A percentile compares a stretch with the other conserved stretches of the same genome.
Conservation (phyloP, 176 grass and related monocot genomes). For the Phragmites australis region DNA sequence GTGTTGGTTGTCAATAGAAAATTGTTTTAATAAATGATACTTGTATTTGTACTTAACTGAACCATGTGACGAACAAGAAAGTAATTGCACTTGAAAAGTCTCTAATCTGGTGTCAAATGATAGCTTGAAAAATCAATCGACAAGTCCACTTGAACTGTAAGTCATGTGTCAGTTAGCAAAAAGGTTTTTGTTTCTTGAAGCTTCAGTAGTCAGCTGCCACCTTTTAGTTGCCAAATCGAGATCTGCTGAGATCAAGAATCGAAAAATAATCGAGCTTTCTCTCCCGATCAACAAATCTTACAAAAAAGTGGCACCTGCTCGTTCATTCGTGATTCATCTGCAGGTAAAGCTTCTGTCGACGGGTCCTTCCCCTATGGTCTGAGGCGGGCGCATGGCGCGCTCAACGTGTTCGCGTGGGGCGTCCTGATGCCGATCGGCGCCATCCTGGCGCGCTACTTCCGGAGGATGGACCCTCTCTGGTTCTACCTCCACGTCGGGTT, state of each 20-base stretch:
- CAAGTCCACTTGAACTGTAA: slow-evolving; percentile 6
- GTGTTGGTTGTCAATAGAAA: slow-evolving; percentile 1
- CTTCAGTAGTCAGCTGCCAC: slow-evolving; percentile 16
- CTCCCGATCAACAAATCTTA: background rate
- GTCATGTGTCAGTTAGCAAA: slow-evolving; percentile 15
- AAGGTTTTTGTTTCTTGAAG: slow-evolving; percentile 36
- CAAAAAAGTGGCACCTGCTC: background rate
- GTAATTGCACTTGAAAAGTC: background rate
- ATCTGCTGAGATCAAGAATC: slow-evolving; percentile 15
- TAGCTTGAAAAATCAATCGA: background rate
- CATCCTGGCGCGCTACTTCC: slow-evolving; percentile 86
- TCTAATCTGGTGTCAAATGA: background rate
- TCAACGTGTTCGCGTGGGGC: slow-evolving; percentile 87
- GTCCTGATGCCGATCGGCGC: slow-evolving; percentile 82
- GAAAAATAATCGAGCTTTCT: background rate
- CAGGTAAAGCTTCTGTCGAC: slow-evolving; percentile 55
- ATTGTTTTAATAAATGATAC: background rate
- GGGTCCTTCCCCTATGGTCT: slow-evolving; percentile 68
- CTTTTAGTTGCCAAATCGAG: slow-evolving; percentile 43
- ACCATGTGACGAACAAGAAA: background rate
- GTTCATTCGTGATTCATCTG: slow-evolving; percentile 9
- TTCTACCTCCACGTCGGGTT: slow-evolving; percentile 81
- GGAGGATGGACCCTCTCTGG: slow-evolving; percentile 72
- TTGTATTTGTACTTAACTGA: background rate
- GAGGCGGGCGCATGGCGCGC: slow-evolving; percentile 67